phyloP scores from a whole-genome alignment of 2,329 filamentous ascomycete species.

The Hymenoscyphus salicellus region DNA sequence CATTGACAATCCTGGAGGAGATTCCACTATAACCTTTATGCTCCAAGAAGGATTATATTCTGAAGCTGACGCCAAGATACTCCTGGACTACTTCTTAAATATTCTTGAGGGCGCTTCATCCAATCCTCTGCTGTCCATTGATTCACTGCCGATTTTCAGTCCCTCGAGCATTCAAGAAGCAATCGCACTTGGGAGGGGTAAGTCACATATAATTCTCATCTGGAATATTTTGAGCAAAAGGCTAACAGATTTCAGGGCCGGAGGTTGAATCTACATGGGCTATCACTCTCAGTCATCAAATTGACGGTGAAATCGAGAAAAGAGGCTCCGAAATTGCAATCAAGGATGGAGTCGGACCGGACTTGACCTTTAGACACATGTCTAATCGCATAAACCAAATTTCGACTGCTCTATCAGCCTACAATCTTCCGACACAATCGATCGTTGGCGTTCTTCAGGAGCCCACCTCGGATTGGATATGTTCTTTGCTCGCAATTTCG shows the following conservation, averaged over 20 bases:
- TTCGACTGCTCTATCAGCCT: slow-evolving; percentile 30
- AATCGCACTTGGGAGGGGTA: slow-evolving; percentile 10
- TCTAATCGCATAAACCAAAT: slow-evolving; percentile 37
- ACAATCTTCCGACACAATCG: slow-evolving; percentile 22
- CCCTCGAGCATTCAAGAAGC: slow-evolving; percentile 1
- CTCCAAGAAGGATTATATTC: slow-evolving; percentile 16
- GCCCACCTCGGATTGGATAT: slow-evolving; percentile 38
- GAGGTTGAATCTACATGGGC: slow-evolving; percentile 19
- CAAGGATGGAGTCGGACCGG: slow-evolving; percentile 17
- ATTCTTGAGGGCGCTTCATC: slow-evolving; percentile 11
- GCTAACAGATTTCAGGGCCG: slow-evolving; percentile 10
- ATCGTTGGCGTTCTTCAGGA: slow-evolving; percentile 43
- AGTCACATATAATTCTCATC: not conserved
- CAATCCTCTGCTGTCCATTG: not conserved
- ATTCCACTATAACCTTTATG: slow-evolving; percentile 12
- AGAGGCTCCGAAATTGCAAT: slow-evolving; percentile 7
- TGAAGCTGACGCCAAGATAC: slow-evolving; percentile 1
- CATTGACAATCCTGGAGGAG: slow-evolving; percentile 18
- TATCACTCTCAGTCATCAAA: slow-evolving; percentile 20
- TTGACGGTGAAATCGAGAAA: slow-evolving; percentile 17
- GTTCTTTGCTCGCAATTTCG: slow-evolving; percentile 42
- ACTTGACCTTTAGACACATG: slow-evolving; percentile 40
- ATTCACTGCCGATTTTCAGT: not conserved
- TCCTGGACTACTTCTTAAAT: slow-evolving; percentile 34
- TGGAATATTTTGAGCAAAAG: not conserved